Conservation (phyloP, 192 early-diverging fungal genomes). For the Ambispora gerdemannii region DNA sequence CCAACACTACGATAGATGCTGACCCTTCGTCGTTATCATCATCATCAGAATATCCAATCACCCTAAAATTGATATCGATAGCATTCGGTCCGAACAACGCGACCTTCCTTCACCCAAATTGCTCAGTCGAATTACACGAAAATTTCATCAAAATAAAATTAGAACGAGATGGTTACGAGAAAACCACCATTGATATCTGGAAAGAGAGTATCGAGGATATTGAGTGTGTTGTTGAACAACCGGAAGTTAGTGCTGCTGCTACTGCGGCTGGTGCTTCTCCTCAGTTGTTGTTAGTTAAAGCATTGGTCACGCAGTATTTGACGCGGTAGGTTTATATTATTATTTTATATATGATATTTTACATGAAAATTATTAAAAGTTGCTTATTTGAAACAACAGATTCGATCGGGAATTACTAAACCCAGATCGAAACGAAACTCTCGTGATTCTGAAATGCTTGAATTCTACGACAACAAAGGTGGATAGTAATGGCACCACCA, state of each 20-base stretch:
- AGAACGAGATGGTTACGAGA: conserved; percentile 32
- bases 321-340: conserved; percentile 30
- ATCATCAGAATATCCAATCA: conserved; percentile 36
- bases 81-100: conserved; percentile 39
- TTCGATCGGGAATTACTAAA: conserved; percentile 42
- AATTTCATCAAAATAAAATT: conserved; percentile 40
- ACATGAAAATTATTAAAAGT: background rate
- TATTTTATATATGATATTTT: background rate
- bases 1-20: conserved; percentile 19
- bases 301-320: conserved; percentile 33
- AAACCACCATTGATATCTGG: conserved; percentile 40
- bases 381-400: conserved; percentile 9
- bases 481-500: background rate
- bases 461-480: background rate
- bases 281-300: conserved; percentile 36
- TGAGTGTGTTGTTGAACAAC: conserved; percentile 30
- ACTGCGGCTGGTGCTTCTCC: conserved; percentile 33
- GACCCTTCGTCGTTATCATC: too few species aligned
- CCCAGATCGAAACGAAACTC: conserved; percentile 39
- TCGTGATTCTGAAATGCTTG: conserved; percentile 36
- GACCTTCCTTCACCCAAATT: conserved; percentile 38
- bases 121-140: conserved; percentile 36
- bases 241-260: conserved; percentile 27
- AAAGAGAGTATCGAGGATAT: conserved; percentile 40
- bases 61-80: conserved; percentile 40